These are phyloP conservation scores for Blechomonas ayalai DNA, from an alignment of 208 protist genomes.

Conservation along the genomic window DNA sequence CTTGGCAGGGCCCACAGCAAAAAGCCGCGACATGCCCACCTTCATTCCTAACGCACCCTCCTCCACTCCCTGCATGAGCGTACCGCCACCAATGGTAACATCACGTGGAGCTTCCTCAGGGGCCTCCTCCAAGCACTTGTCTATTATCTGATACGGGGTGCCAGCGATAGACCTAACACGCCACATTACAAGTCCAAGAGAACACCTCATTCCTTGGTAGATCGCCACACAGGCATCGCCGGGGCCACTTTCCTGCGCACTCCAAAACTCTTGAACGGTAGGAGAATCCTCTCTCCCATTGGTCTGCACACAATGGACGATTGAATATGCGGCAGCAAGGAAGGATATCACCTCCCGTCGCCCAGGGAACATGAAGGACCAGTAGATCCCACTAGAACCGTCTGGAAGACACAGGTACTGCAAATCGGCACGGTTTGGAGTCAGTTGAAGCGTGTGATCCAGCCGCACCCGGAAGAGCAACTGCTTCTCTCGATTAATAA, in stretches of 20 bases:
- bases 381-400: slow-evolving; percentile 5
- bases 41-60: slow-evolving; percentile 39
- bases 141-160: slow-evolving; percentile 24
- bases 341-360: slow-evolving; percentile 22
- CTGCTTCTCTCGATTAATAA: slow-evolving; percentile 18
- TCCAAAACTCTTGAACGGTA: slow-evolving; percentile 13
- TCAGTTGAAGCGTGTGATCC: slow-evolving; percentile 8
- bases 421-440: slow-evolving; percentile 14
- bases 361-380: slow-evolving; percentile 22
- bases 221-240: not conserved
- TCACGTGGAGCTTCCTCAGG: slow-evolving; percentile 24
- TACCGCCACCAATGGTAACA: slow-evolving; percentile 24
- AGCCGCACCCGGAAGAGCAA: slow-evolving; percentile 14
- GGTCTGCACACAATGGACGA: slow-evolving; percentile 18
- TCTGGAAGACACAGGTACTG: slow-evolving; percentile 33
- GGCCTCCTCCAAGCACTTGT: slow-evolving; percentile 28
- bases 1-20: slow-evolving; percentile 18
- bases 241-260: slow-evolving; percentile 1
- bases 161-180: slow-evolving; percentile 22
- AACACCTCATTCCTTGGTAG: slow-evolving; percentile 7
- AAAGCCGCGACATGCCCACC: slow-evolving; percentile 21
- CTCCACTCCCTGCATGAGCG: slow-evolving; percentile 34
- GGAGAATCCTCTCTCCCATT: not conserved
- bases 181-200: slow-evolving; percentile 25
- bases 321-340: slow-evolving; percentile 26